Conservation (phyloP, 352 stramenopile genomes). For the Discostella stelligera region DNA sequence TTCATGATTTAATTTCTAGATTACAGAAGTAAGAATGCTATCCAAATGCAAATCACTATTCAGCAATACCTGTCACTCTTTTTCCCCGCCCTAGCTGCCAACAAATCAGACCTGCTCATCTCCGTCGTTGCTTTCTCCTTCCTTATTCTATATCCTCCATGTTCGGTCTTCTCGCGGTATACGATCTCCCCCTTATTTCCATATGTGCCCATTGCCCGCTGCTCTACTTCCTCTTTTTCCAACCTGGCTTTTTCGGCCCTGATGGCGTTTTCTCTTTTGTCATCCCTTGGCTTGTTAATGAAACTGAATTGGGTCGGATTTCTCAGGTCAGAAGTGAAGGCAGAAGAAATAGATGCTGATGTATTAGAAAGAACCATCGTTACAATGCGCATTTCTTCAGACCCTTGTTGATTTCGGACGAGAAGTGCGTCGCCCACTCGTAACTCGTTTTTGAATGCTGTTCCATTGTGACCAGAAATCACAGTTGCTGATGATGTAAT, state of each 20-base stretch:
- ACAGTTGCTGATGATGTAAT: slow-evolving; percentile 80
- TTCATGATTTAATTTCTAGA: slow-evolving; percentile 31
- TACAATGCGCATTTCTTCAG: slow-evolving; percentile 70
- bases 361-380: slow-evolving; percentile 73
- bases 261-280: slow-evolving; percentile 41
- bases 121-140: slow-evolving; percentile 42
- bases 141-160: slow-evolving; percentile 72
- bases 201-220: slow-evolving; percentile 66
- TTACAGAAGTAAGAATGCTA: background rate
- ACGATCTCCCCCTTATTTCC: slow-evolving; percentile 59
- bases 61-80: slow-evolving; percentile 80
- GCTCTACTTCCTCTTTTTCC: slow-evolving; percentile 50
- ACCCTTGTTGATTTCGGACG: slow-evolving; percentile 20
- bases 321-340: slow-evolving; percentile 61
- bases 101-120: slow-evolving; percentile 62
- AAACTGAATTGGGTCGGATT: slow-evolving; percentile 57
- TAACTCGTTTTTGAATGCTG: slow-evolving; percentile 64
- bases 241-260: slow-evolving; percentile 40
- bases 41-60: background rate
- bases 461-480: slow-evolving; percentile 59
- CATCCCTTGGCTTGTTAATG: slow-evolving; percentile 68
- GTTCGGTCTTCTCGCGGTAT: slow-evolving; percentile 76
- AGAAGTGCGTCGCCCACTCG: slow-evolving; percentile 70
- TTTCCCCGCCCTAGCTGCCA: slow-evolving; percentile 69
- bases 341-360: slow-evolving; percentile 64